Evolutionary conservation across 176 grass and related monocot genomes (phyloP), one percentile per base, ranked within the genome.

Genomic region (Raddia distichophylla): DNA sequence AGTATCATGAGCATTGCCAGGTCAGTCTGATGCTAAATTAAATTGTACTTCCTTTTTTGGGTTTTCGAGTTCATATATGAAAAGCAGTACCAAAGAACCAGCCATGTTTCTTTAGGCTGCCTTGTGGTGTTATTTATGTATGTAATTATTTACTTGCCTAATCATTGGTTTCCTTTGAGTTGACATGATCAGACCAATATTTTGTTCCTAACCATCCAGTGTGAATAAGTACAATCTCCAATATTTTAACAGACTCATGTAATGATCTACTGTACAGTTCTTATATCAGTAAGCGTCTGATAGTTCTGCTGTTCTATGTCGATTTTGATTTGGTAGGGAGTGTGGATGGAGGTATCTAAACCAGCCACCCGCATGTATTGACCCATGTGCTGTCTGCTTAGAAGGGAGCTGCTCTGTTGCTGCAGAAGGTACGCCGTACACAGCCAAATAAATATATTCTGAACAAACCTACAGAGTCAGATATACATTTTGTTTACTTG

Each of bases 331-430:
- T 78, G 88, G 71, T 74, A 98, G 96, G 90, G 96, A 98, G 68
- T 88, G 83, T 80, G 96, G 96, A 37, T 98, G 93, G 93, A 84
- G 87, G 75, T 87, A 82, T 72, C 82, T 92, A 78, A 87, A 85
- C 52, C 71, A 86, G 37, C 80, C 87, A 48, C 65, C 93, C 85
- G 86, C 76, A 58, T 98, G 93, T 45, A 82, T 91, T 74, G 96
- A 98, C 72, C 90, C 96, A 71, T 99, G 96, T 62, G 87, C 87
- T 64, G 96, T 99, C 60, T 99, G 96, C 85, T 91, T 99, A 73
- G 93, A 93, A 78, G 88, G 87, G 73, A 88, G 82, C 80, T 99
- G 96, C 77, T 91, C 88, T 20, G 91, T 99, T 73, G 79, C 89
- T 40, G 93, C 96, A 69, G 79, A 95, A 99, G 93, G 95, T 90